Conservation (phyloP, 257 asterid genomes). For the Anisodus tanguticus region DNA sequence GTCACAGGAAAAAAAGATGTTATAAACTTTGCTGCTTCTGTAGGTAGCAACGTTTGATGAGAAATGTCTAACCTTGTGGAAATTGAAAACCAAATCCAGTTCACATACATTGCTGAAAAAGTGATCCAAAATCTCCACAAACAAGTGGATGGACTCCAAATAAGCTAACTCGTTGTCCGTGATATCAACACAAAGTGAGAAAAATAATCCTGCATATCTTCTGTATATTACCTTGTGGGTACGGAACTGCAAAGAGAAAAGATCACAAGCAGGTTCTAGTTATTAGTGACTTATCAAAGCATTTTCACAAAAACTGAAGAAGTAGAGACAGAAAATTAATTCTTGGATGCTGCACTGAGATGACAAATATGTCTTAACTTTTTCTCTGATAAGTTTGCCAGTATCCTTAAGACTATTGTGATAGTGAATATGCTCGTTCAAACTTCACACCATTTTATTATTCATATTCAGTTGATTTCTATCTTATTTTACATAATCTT, state of each 20-base stretch:
- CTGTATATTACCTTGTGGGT: constrained; percentile 96
- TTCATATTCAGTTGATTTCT: not conserved
- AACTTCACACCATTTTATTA: not conserved
- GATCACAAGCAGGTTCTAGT: not conserved
- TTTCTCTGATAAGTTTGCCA: not conserved
- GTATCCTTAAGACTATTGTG: too few species aligned
- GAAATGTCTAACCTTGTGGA: constrained; percentile 78
- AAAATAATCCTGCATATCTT: constrained; percentile 94
- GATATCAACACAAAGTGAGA: constrained; percentile 94
- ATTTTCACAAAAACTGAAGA: not conserved
- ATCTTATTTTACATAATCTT: not conserved
- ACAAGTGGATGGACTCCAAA: constrained; percentile 89
- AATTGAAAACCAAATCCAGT: constrained; percentile 91
- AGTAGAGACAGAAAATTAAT: not conserved
- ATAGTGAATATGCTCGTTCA: too few species aligned
- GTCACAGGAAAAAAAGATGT: not conserved
- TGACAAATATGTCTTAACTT: not conserved
- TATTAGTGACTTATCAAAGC: constrained; percentile 22
- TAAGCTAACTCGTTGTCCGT: constrained; percentile 94
- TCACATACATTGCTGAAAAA: constrained; percentile 98
- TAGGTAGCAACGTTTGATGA: constrained; percentile 23
- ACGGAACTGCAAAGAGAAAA: constrained; percentile 67
- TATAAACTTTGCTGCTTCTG: not conserved
- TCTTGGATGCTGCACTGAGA: not conserved
- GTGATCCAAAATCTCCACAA: constrained; percentile 97